These are phyloP conservation scores for Dipodascus geniculatus DNA, from an alignment of 805 yeast species.

Conservation along the genomic window DNA sequence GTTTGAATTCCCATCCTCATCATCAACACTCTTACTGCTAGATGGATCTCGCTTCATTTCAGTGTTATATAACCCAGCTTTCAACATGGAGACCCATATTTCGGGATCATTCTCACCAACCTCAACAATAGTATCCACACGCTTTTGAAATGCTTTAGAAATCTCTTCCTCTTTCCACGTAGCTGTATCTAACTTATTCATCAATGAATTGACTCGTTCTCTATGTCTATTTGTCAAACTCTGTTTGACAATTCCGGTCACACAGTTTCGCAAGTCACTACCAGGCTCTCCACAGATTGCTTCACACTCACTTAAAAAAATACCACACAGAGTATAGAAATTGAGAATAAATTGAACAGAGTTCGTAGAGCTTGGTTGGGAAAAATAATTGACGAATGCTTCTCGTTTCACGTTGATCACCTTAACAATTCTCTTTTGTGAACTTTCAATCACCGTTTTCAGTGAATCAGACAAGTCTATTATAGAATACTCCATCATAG, in stretches of 20 bases:
- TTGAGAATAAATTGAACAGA: constrained; percentile 51
- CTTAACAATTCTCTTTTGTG: constrained; percentile 69
- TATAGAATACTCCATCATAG: constrained; percentile 21
- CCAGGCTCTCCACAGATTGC: constrained; percentile 56
- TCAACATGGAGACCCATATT: constrained; percentile 34
- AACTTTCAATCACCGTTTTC: constrained; percentile 51
- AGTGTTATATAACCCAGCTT: constrained; percentile 2
- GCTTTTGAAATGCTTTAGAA: constrained; percentile 34
- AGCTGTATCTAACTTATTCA: constrained; percentile 49
- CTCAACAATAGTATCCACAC: constrained; percentile 39
- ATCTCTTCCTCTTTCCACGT: constrained; percentile 71
- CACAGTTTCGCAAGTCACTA: constrained; percentile 52
- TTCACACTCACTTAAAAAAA: constrained; percentile 77
- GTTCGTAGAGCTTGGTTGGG: constrained; percentile 34
- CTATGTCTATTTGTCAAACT: constrained; percentile 48
- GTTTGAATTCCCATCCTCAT: not conserved
- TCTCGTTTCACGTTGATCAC: constrained; percentile 69
- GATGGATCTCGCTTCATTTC: constrained; percentile 3
- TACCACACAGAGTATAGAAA: constrained; percentile 51
- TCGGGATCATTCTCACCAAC: constrained; percentile 36
- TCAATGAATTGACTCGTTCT: constrained; percentile 35
- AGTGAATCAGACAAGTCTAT: constrained; percentile 59
- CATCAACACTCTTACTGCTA: not conserved
- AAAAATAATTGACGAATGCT: constrained; percentile 23
- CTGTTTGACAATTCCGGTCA: constrained; percentile 53